Evolutionary conservation across 2,329 filamentous ascomycete species (phyloP), one percentile per base, ranked within the genome.

Genomic region (Gaeumannomyces sp.): DNA sequence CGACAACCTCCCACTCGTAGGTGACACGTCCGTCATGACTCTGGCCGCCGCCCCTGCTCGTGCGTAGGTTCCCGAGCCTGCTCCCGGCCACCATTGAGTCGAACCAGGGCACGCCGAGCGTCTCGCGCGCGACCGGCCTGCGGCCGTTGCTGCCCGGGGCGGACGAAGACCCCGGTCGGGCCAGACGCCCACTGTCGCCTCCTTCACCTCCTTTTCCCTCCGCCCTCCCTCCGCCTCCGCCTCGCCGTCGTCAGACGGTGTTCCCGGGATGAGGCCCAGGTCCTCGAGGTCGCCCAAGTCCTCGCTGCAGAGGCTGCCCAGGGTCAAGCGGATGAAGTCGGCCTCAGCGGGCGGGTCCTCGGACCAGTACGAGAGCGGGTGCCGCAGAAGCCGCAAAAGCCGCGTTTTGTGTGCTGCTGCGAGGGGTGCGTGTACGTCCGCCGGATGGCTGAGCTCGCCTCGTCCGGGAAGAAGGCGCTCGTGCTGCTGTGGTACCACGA

Each of bases 361-460:
- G 60, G 87, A 89, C 92, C 92, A 97, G 70, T 89, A 92, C 0
- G 89, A 89, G 64, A 97, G 79, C 16, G 91, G 0, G 93, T 96
- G 63, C 93, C 93, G 74, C 93, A 97, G 78, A 90, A 96, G 29
- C 93, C 93, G 77, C 93, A 97, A 76, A 97, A 97, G 69, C 92
- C 85, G 62, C 91, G 87, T 73, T 89, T 87, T 1, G 85, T 81
- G 70, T 84, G 78, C 63, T 82, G 81, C 63, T 84, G 83, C 69
- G 80, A 77, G 2, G 80, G 80, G 28, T 88, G 83, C 13, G 85
- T 85, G 75, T 91, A 93, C 61, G 83, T 81, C 57, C 88, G 85
- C 65, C 85, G 86, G 73, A 93, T 93, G 63, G 80, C 80, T 64
- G 80, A 71, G 74, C 86, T 84, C 22, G 87, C 86, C 78, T 97